Percentiles rank a stretch among this genome's conserved stretches.
Evolutionary conservation across 306 rosid species (phyloP).

Genomic region (Vicia faba): DNA sequence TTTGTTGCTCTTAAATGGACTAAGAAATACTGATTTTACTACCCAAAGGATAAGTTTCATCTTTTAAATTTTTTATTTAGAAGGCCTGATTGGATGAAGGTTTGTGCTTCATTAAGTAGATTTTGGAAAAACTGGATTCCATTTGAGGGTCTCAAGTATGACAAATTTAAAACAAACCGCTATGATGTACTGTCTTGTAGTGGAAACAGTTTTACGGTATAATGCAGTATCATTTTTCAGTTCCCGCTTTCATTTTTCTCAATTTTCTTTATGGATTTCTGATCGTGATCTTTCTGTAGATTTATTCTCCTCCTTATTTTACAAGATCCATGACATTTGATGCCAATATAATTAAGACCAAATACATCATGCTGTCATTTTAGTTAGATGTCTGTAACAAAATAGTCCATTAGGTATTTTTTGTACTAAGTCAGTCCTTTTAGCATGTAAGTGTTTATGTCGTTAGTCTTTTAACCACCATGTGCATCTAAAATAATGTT

Average conservation of each 20-base stretch:
- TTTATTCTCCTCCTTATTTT: not conserved
- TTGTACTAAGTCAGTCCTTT: too few relatives aligned
- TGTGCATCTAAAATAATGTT: too few relatives aligned
- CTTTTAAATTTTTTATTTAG: conserved; percentile 16
- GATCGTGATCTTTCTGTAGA: conserved; percentile 12
- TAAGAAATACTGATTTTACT: conserved; percentile 3
- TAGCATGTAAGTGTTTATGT: too few relatives aligned
- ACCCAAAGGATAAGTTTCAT: conserved; percentile 24
- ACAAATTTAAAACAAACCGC: conserved; percentile 15
- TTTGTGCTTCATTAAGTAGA: conserved; percentile 18
- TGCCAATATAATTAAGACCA: not conserved
- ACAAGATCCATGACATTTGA: conserved; percentile 16
- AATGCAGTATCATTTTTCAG: not conserved
- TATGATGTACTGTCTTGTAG: conserved; percentile 15
- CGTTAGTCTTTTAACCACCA: too few relatives aligned
- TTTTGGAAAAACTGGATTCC: conserved; percentile 26
- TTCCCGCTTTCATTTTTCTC: conserved; percentile 12
- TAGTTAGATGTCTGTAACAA: too few relatives aligned
- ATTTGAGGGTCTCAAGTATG: conserved; percentile 7
- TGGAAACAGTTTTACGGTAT: conserved; percentile 13
- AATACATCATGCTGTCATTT: too few relatives aligned
- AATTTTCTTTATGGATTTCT: conserved; percentile 33
- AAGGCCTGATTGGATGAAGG: conserved; percentile 20
- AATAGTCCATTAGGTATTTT: too few relatives aligned
- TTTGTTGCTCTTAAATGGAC: conserved; percentile 13